Conservation (phyloP, 2,329 filamentous ascomycete species). For the Ilyonectria mors-panacis region DNA sequence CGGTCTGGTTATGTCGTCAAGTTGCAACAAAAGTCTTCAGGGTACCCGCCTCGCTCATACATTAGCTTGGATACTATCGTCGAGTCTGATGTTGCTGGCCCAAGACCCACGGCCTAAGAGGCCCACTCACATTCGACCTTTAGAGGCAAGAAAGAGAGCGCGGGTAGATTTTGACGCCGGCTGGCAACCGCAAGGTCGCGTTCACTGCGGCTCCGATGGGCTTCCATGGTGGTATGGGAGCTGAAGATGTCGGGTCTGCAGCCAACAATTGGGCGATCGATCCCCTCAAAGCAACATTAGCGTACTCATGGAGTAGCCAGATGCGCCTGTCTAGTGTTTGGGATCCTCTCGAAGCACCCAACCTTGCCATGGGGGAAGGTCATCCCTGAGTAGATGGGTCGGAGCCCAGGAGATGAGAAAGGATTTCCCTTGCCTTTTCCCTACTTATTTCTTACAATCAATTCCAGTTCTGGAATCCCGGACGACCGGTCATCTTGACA, state of each 20-base stretch:
- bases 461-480: too few relatives aligned
- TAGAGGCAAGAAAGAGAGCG: neutral
- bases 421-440: too few relatives aligned
- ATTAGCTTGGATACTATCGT: neutral
- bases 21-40: neutral
- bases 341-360: neutral
- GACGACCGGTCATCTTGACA: too few relatives aligned
- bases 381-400: neutral
- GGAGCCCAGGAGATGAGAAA: too few relatives aligned
- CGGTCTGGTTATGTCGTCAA: neutral
- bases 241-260: neutral
- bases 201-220: constrained; percentile 9
- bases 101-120: neutral
- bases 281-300: neutral
- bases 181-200: neutral
- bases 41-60: neutral
- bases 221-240: neutral
- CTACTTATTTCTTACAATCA: too few relatives aligned
- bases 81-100: neutral
- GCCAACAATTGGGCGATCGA: constrained; percentile 1
- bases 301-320: neutral
- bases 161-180: neutral
- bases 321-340: neutral
- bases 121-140: neutral
- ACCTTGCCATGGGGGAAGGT: neutral